Percentiles rank a stretch among this genome's conserved stretches.
Conservation (phyloP, 1,284 basidiomycete genomes). For the Irpex rosettiformis region DNA sequence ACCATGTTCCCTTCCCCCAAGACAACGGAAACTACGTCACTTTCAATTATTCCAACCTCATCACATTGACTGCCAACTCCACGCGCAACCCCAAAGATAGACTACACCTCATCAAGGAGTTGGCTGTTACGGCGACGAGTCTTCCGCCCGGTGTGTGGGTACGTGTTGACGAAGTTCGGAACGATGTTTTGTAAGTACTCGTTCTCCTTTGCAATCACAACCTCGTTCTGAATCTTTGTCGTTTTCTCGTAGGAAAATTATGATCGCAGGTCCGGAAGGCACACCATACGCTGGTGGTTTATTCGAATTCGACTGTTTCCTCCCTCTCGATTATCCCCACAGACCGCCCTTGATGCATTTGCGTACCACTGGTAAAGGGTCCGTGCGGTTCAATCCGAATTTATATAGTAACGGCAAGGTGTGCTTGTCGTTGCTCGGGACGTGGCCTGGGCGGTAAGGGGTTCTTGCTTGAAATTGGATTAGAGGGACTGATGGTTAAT, state of each 20-base stretch:
- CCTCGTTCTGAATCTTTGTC: neutral
- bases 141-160: conserved; percentile 54
- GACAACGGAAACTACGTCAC: conserved; percentile 24
- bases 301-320: conserved; percentile 57
- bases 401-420: conserved; percentile 49
- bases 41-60: conserved; percentile 35
- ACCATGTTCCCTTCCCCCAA: conserved; percentile 33
- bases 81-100: conserved; percentile 46
- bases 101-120: conserved; percentile 50
- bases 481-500: no score
- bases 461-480: neutral
- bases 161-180: conserved; percentile 51
- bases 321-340: conserved; percentile 47
- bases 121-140: conserved; percentile 50
- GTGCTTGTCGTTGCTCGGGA: conserved; percentile 50
- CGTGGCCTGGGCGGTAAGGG: conserved; percentile 46
- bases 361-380: conserved; percentile 48
- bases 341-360: conserved; percentile 44
- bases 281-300: conserved; percentile 52
- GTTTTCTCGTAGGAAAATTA: conserved; percentile 38
- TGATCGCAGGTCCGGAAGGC: conserved; percentile 53
- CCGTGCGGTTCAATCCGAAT: conserved; percentile 53
- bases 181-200: conserved; percentile 45
- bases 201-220: neutral
- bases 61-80: conserved; percentile 34